Evolutionary conservation across 2,329 filamentous ascomycete species (phyloP), one percentile per base, ranked within the genome.

Genomic region (Ambrosiella beaveri): DNA sequence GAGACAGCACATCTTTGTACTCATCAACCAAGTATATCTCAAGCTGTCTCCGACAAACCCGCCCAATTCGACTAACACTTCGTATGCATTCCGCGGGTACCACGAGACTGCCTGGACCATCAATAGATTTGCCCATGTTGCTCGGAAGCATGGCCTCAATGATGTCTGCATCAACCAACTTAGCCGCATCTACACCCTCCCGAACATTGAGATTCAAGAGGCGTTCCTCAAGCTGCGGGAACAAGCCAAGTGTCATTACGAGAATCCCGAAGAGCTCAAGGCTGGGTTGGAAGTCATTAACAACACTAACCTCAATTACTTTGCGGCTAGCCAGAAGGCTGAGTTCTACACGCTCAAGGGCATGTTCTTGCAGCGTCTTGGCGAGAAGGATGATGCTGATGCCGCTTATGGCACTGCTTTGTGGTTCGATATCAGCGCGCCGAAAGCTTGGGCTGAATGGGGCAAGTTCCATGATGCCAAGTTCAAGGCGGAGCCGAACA

Each of bases 71-170:
- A 87, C 86, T 58, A 89, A 88, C 59, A 91, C 91, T 53, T 96
- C 90, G 0, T 97, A 93, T 69, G 93, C 93, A 0, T 99, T 98
- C 68, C 82, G 93, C 50, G 93, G 93, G 35, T 98, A 95, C 67
- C 93, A 99, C 66, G 93, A 99, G 72, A 98, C 93, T 11, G 93
- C 93, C 1, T 99, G 93, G 93, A 99, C 98, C 64, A 98, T 99
- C 71, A 99, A 99, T 69, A 81, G 93, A 15, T 99, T 98, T 66
- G 94, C 93, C 0, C 93, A 98, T 67, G 93, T 98, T 47, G 93
- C 93, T 53, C 84, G 93, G 59, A 98, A 98, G 74, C 93, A 99
- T 70, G 91, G 87, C 64, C 81, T 99, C 64, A 88, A 90, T 0
- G 93, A 98, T 62, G 93, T 98, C 37, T 99, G 94, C 73, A 96